Base-by-base conservation (phyloP, 2,329 filamentous ascomycete genomes). In the Paecilomyces sp. region DNA sequence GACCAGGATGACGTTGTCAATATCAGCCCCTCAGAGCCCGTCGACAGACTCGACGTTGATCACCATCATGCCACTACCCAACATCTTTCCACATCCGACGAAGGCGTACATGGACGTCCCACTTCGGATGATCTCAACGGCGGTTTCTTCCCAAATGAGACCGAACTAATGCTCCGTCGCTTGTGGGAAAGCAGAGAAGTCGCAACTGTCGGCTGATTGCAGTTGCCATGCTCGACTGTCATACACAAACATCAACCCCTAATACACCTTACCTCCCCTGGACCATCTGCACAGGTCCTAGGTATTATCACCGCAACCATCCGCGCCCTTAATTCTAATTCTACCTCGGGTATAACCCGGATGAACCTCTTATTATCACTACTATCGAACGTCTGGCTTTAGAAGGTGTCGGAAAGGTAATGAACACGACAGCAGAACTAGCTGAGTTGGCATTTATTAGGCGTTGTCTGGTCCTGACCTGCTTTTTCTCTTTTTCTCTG, bases 141-240 rank as follows among this genome's bases (percentile, higher is more conserved):
- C 8, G 64, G 62, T 30, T 69, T 70, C 41, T 65, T 65, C 18
- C 62, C 71, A 2, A 70, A 64, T 56, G 74, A 75, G 58, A 62
- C 66, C 4, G 75, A 75, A 34, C 67, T 78, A 66, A 71, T 78
- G 66, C 68, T 77, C 57, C 73, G 75, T 51, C 73, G 75, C 54
- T 74, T 77, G 66, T 78, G 75, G 75, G 74, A 77, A 54, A 77
- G 73, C 58, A 73, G 75, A 54, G 74, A 77, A 58, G 73, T 77
- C 4, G 71, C 75, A 18, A 69, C 67, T 15, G 70, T 68, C 25
- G 71, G 71, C 33, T 75, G 56, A 63, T 58, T 28, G 55, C 47
- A 25, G 30, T 36, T 55, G 13, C 3, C 25, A 28, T 28, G 3
- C 9, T 11, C 22, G 36, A 33, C 54, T 54, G 57, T 58, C 13